Evolutionary conservation across 2,329 filamentous ascomycete genomes (phyloP).

Genomic region (Epichloe uncinata): DNA sequence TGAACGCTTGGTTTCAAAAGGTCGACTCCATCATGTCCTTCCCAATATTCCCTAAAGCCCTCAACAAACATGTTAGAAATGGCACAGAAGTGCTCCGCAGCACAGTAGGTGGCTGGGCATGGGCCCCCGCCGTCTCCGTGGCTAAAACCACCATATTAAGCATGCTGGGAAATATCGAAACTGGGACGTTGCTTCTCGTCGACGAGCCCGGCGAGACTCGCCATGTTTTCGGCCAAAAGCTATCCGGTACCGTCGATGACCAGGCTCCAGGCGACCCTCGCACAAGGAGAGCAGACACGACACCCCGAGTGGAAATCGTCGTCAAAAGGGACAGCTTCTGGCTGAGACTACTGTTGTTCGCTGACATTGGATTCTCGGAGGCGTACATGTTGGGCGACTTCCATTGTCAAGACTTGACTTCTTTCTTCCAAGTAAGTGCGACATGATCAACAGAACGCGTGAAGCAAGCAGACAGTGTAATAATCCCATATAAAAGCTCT

Average conservation of each 20-base stretch:
- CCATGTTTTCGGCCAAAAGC: constrained; percentile 32
- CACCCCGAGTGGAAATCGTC: constrained; percentile 38
- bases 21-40: neutral
- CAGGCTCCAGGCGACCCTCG: constrained; percentile 22
- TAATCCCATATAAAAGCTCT: constrained; percentile 34
- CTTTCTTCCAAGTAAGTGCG: constrained; percentile 49
- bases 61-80: constrained; percentile 4
- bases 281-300: constrained; percentile 18
- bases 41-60: neutral
- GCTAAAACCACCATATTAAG: constrained; percentile 33
- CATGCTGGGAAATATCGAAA: constrained; percentile 31
- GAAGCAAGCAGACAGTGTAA: neutral
- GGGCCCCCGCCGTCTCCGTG: constrained; percentile 31
- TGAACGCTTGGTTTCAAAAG: neutral
- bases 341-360: constrained; percentile 54
- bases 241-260: constrained; percentile 23
- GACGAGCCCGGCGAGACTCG: constrained; percentile 31
- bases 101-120: constrained; percentile 31
- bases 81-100: constrained; percentile 26
- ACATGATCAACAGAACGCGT: neutral
- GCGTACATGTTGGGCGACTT: constrained; percentile 63
- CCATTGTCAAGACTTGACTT: constrained; percentile 50
- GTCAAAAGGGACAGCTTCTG: constrained; percentile 56
- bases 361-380: constrained; percentile 64
- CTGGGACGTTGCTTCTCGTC: constrained; percentile 33